A percentile compares a stretch with the other conserved stretches of the same genome.
phyloP scores from a whole-genome alignment of 805 yeast genomes.

The Vanderwaltozyma tropicalis region DNA sequence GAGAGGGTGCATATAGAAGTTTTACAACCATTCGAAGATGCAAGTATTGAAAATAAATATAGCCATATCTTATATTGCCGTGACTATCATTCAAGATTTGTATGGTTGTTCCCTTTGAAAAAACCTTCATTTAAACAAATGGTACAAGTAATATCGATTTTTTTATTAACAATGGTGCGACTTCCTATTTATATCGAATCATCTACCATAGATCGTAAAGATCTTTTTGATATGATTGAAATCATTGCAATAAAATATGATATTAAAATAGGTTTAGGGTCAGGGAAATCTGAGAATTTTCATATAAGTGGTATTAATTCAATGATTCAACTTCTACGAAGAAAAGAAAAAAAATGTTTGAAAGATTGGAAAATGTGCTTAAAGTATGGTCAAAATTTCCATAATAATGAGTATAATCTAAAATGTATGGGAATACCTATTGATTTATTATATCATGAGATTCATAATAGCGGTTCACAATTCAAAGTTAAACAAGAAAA shows the following conservation, averaged over 20 bases:
- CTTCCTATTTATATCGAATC: constrained; percentile 26
- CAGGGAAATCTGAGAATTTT: constrained; percentile 4
- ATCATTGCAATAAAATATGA: constrained; percentile 13
- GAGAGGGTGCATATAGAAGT: constrained; percentile 26
- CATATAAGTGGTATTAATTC: constrained; percentile 14
- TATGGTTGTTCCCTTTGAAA: constrained; percentile 24
- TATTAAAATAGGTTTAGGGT: constrained; percentile 23
- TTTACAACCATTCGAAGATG: constrained; percentile 18
- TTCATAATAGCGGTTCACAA: constrained; percentile 9
- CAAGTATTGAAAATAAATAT: constrained; percentile 18
- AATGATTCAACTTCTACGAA: constrained; percentile 10
- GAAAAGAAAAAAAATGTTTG: constrained; percentile 13
- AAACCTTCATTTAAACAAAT: constrained; percentile 14
- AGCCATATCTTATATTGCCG: constrained; percentile 20
- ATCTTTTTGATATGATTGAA: constrained; percentile 22
- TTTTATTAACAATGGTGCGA: constrained; percentile 12
- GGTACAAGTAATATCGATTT: constrained; percentile 8
- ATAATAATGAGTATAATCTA: constrained; percentile 13
- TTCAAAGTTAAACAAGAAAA: constrained; percentile 14
- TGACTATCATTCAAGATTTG: constrained; percentile 24
- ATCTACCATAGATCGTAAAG: constrained; percentile 18
- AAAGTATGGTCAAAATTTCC: constrained; percentile 12
- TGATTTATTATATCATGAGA: constrained; percentile 12
- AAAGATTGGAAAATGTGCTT: constrained; percentile 22
- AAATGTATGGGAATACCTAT: constrained; percentile 18